Evolutionary conservation across 2,329 filamentous ascomycete genomes (phyloP), one percentile per base, ranked within the genome.

Genomic region (Neoscytalidium dimidiatum): DNA sequence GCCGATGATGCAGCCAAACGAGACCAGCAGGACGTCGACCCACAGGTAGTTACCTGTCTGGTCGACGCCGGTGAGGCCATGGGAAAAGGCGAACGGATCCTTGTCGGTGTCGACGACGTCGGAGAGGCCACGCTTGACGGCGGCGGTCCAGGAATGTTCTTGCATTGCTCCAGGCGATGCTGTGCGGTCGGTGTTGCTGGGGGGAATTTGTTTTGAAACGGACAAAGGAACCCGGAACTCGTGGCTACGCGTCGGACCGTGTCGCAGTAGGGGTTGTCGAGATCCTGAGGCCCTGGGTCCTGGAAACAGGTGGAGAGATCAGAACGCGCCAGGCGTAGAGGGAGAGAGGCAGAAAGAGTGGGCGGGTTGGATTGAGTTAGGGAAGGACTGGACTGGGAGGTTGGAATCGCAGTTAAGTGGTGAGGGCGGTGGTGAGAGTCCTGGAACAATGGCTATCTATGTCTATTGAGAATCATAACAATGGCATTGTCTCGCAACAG

Each of bases 41-140:
- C 80, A 83, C 44, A 82, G 71, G 69, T 74, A 83, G 75, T 84
- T 84, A 48, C 74, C 72, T 11, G 68, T 67, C 70, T 84, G 82
- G 70, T 83, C 76, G 56, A 84, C 82, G 51, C 82, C 82, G 21
- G 71, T 72, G 5, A 84, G 75, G 65, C 82, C 82, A 69, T 79
- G 78, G 28, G 77, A 76, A 69, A 73, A 80, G 60, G 72, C 73
- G 68, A 78, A 74, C 23, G 67, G 66, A 7, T 75, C 73, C 57
- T 41, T 35, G 49, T 49, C 33, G 19, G 33, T 33, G 44, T 65
- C 48, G 44, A 53, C 48, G 19, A 51, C 33, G 5, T 44, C 62
- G 26, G 28, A 49, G 56, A 49, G 41, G 44, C 44, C 60, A 17
- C 60, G 53, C 53, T 60, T 58, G 49, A 56, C 41, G 49, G 17